phyloP scores from a whole-genome alignment of 495 filamentous ascomycete species.

The Aspergillus wentii region DNA sequence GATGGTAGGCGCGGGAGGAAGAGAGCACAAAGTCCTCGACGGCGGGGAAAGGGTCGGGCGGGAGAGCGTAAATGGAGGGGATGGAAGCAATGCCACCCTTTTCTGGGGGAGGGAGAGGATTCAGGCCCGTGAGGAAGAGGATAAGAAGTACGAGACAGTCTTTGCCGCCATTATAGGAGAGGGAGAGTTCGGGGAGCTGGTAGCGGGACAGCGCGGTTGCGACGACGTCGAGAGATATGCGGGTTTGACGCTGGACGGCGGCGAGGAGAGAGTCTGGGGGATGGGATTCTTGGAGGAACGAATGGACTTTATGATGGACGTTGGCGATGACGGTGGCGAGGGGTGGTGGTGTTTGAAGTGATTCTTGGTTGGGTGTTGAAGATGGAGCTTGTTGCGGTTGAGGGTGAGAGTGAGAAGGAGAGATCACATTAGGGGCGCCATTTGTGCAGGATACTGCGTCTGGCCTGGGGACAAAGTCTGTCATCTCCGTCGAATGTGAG shows the following conservation, averaged over 20 bases:
- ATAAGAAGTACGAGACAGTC: conserved; percentile 95
- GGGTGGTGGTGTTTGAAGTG: conserved; percentile 6
- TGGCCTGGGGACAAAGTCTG: not conserved
- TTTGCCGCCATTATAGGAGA: conserved; percentile 98
- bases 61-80: conserved; percentile 83
- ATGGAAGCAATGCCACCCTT: conserved; percentile 33
- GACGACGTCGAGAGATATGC: conserved; percentile 65
- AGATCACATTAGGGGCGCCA: not conserved
- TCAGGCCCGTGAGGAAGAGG: conserved; percentile 72
- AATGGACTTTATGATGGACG: conserved; percentile 59
- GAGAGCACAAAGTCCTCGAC: conserved; percentile 78
- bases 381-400: not conserved
- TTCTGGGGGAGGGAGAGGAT: conserved; percentile 15
- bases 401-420: not conserved
- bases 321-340: conserved; percentile 49
- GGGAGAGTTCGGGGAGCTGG: conserved; percentile 69
- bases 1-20: conserved; percentile 62
- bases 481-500: not conserved
- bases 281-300: conserved; percentile 61
- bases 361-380: not conserved
- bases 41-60: conserved; percentile 71
- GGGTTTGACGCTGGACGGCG: conserved; percentile 67
- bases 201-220: conserved; percentile 67
- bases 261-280: conserved; percentile 51
- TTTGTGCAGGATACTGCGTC: too few species aligned